Conservation (phyloP, 768 basidiomycete genomes). For the Leccinum sublutescens region DNA sequence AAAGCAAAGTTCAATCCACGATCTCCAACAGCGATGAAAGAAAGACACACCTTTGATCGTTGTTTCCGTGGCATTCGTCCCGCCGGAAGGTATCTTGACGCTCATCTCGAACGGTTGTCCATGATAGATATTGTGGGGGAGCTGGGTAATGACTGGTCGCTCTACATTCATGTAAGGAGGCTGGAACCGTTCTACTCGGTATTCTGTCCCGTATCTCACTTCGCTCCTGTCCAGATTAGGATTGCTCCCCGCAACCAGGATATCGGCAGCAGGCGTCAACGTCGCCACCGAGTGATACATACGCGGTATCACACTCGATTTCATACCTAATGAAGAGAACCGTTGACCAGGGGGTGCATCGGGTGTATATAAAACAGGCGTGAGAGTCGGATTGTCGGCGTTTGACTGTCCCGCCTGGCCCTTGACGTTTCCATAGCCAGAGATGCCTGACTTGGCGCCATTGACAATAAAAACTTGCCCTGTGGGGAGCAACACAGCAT, state of each 20-base stretch:
- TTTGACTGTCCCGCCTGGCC: conserved; percentile 73
- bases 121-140: conserved; percentile 42
- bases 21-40: not conserved
- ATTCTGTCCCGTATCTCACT: conserved; percentile 76
- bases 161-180: conserved; percentile 74
- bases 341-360: conserved; percentile 50
- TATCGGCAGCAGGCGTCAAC: conserved; percentile 63
- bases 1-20: conserved; percentile 8
- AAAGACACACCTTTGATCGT: conserved; percentile 54
- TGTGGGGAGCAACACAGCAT: conserved; percentile 78
- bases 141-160: conserved; percentile 50
- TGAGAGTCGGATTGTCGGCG: conserved; percentile 68
- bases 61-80: conserved; percentile 32
- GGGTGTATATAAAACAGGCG: conserved; percentile 71
- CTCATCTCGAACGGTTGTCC: conserved; percentile 45
- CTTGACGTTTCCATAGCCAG: conserved; percentile 75
- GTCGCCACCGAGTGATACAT: conserved; percentile 86
- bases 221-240: conserved; percentile 80
- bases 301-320: conserved; percentile 64
- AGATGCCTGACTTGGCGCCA: conserved; percentile 69
- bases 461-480: conserved; percentile 75
- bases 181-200: conserved; percentile 81
- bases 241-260: conserved; percentile 83
- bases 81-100: conserved; percentile 42
- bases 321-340: conserved; percentile 59